Evolutionary conservation across 345 rosid species (phyloP).

Genomic region (Populus davidiana): DNA sequence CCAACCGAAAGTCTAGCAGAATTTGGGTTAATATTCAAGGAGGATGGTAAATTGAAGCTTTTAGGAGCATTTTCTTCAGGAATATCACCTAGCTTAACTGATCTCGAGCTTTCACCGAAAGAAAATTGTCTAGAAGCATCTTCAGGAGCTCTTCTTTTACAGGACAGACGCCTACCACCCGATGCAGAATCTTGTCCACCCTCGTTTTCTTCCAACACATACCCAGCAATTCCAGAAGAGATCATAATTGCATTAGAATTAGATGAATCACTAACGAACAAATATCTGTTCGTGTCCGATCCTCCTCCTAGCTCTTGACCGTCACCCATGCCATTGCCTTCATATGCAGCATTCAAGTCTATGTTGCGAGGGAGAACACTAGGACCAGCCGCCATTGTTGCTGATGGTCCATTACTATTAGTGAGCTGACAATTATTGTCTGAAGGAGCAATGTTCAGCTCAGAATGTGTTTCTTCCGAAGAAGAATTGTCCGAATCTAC

Average conservation of each 20-base stretch:
- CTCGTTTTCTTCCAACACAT: slow-evolving; percentile 1
- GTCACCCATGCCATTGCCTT: not conserved
- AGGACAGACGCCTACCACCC: slow-evolving; percentile 1
- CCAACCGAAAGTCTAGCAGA: not conserved
- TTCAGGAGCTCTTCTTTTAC: slow-evolving; percentile 27
- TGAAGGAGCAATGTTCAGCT: not conserved
- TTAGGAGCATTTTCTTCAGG: not conserved
- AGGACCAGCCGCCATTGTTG: not conserved
- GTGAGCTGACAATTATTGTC: not conserved
- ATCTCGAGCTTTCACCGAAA: slow-evolving; percentile 9
- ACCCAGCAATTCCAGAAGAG: slow-evolving; percentile 10
- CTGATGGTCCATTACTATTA: not conserved
- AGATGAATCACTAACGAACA: not conserved
- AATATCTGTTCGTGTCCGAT: not conserved
- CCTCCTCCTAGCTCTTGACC: not conserved
- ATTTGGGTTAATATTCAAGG: not conserved
- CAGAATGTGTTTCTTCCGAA: not conserved
- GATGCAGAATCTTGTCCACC: not conserved
- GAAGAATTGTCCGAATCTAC: not conserved
- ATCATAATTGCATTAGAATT: not conserved
- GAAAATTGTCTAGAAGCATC: not conserved
- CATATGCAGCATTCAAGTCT: slow-evolving; percentile 11
- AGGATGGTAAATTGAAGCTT: not conserved
- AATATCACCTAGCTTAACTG: not conserved
- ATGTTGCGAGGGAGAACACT: not conserved